Base-by-base conservation (phyloP, 441 rosid genomes). In the Biscutella laevigata region DNA sequence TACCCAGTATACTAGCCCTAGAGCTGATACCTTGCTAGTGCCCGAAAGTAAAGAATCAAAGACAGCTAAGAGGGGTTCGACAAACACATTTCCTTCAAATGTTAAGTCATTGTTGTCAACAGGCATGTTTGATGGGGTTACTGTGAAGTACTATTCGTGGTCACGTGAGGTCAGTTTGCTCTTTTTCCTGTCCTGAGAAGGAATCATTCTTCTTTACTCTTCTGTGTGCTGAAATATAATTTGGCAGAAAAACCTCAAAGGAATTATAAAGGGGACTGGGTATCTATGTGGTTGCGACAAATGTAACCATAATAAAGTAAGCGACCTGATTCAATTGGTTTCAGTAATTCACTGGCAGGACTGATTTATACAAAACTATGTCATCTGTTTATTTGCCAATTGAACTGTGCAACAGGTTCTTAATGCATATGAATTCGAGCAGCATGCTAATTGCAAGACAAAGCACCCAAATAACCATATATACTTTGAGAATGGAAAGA, bases 401-500 rank as follows among this genome's bases (percentile, higher is more conserved):
- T 50, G 29, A 33, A 42, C 30, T 28, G 21, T 66, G 25, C 36
- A 59, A 66, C 40, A 83, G 91, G 71, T 78, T 71, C 73, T 83
- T 29, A 83, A 78, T 69, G 91, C 87, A 3, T 83, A 78, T 32
- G 91, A 80, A 67, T 83, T 83, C 59, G 91, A 83, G 77, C 78
- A 71, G 61, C 91, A 83, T 73, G 91, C 91, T 60, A 70, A 72
- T 64, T 83, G 85, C 79, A 83, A 83, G 61, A 83, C 91, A 53
- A 83, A 80, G 63, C 91, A 83, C 61, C 91, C 91, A 17, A 83
- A 83, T 67, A 78, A 78, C 72, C 91, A 78, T 69, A 83, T 83
- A 42, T 80, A 71, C 74, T 83, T 83, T 44, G 85, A 78, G 67
- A 83, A 75, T 68, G 87, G 91, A 26, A 83, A 80, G 80, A 80